These are phyloP conservation scores for Achlya hypogyna DNA, from an alignment of 352 stramenopile species.

Conservation along the genomic window DNA sequence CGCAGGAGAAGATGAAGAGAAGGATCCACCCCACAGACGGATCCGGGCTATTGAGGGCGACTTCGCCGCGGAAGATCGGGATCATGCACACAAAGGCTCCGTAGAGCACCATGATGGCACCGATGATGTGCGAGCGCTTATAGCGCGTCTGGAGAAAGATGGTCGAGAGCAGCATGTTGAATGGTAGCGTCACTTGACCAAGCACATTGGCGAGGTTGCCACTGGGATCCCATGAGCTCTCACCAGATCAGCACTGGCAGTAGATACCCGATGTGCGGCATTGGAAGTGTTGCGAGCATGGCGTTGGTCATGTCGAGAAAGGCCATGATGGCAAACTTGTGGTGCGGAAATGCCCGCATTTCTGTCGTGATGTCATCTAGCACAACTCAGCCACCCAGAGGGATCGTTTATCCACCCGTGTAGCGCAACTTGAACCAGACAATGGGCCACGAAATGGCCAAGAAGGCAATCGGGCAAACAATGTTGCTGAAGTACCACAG, in stretches of 20 bases:
- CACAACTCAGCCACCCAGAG: conserved; percentile 1
- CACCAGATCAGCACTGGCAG: not conserved
- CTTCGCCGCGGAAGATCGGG: conserved; percentile 52
- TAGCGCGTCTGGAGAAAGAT: conserved; percentile 69
- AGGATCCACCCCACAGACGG: conserved; percentile 64
- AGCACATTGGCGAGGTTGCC: conserved; percentile 80
- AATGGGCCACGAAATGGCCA: conserved; percentile 63
- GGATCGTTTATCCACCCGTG: conserved; percentile 25
- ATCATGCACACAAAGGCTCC: conserved; percentile 80
- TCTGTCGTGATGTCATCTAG: conserved; percentile 73
- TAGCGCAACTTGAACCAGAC: conserved; percentile 81
- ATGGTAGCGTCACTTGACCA: conserved; percentile 74
- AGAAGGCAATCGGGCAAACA: conserved; percentile 66
- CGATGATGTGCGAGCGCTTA: conserved; percentile 75
- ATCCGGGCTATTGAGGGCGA: conserved; percentile 62
- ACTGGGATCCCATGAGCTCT: too few species aligned
- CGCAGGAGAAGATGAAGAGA: conserved; percentile 65
- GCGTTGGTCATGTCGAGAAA: conserved; percentile 80
- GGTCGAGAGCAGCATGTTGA: conserved; percentile 82
- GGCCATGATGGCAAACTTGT: conserved; percentile 82
- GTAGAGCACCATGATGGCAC: conserved; percentile 78
- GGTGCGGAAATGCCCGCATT: conserved; percentile 76
- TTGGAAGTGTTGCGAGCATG: conserved; percentile 71
- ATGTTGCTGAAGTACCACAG: conserved; percentile 85
- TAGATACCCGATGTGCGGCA: conserved; percentile 66